Percentiles rank a stretch among this genome's conserved stretches.
Evolutionary conservation across 2,329 filamentous ascomycete genomes (phyloP).

Genomic region (Golovinomyces cichoracearum): DNA sequence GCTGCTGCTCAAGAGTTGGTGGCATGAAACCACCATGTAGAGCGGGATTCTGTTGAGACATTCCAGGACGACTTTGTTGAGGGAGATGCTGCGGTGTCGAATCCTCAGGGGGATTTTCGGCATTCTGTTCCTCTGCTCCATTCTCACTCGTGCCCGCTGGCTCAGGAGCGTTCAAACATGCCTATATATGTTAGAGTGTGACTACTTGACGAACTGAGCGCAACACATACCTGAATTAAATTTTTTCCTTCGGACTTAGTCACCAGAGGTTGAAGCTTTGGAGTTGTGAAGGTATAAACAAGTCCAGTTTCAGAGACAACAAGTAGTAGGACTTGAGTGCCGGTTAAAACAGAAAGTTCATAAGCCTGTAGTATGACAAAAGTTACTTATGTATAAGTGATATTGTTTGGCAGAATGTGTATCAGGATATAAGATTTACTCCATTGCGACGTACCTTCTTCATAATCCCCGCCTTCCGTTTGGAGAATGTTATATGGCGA

Average conservation of each 20-base stretch:
- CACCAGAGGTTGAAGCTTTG: slow-evolving; percentile 90
- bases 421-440: too few species aligned
- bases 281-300: slow-evolving; percentile 95
- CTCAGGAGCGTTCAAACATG: slow-evolving; percentile 88
- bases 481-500: slow-evolving; percentile 97
- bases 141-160: slow-evolving; percentile 59
- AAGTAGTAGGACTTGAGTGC: slow-evolving; percentile 85
- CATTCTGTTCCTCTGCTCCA: slow-evolving; percentile 47
- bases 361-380: slow-evolving; percentile 40
- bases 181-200: slow-evolving; percentile 28
- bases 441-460: slow-evolving; percentile 58
- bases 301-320: slow-evolving; percentile 94
- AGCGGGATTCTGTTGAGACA: slow-evolving; percentile 31
- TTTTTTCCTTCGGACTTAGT: slow-evolving; percentile 99
- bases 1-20: slow-evolving; percentile 42
- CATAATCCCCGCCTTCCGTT: slow-evolving; percentile 99
- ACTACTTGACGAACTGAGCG: slow-evolving; percentile 1
- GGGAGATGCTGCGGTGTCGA: slow-evolving; percentile 51
- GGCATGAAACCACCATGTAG: slow-evolving; percentile 41
- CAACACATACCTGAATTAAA: slow-evolving; percentile 54
- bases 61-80: slow-evolving; percentile 31
- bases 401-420: neutral
- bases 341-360: slow-evolving; percentile 86
- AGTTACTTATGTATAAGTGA: neutral
- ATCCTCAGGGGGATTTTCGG: slow-evolving; percentile 80